These are phyloP conservation scores for Podaxis sp. DNA, from an alignment of 768 basidiomycete species.

Conservation along the genomic window DNA sequence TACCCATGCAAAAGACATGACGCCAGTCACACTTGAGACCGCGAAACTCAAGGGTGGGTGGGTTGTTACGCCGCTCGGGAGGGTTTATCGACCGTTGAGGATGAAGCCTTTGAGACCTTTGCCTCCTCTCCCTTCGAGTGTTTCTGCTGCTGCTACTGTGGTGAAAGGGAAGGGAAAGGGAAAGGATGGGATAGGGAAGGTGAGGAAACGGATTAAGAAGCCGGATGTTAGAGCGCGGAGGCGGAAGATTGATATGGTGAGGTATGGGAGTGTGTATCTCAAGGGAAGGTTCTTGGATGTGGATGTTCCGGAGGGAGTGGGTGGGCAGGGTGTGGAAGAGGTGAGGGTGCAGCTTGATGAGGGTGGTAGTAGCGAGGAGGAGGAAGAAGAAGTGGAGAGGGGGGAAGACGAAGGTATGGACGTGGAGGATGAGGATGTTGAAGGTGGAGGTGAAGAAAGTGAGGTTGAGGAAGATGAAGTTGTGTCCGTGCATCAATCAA, in stretches of 20 bases:
- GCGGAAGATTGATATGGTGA: slow-evolving; percentile 66
- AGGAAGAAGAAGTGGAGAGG: neutral
- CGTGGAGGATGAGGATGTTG: slow-evolving; percentile 3
- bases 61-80: slow-evolving; percentile 63
- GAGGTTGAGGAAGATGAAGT: slow-evolving; percentile 12
- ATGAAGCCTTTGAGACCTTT: slow-evolving; percentile 71
- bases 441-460: slow-evolving; percentile 10
- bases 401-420: slow-evolving; percentile 15
- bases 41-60: slow-evolving; percentile 53
- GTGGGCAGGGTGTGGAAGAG: slow-evolving; percentile 11
- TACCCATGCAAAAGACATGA: slow-evolving; percentile 57
- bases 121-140: slow-evolving; percentile 19
- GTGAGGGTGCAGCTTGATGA: slow-evolving; percentile 12
- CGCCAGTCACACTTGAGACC: slow-evolving; percentile 55
- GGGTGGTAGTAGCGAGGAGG: slow-evolving; percentile 6
- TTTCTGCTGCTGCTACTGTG: slow-evolving; percentile 8
- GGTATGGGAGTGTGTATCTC: slow-evolving; percentile 66
- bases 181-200: slow-evolving; percentile 21
- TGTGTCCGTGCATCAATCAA: neutral
- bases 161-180: slow-evolving; percentile 12
- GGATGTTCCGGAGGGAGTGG: slow-evolving; percentile 22
- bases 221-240: slow-evolving; percentile 55
- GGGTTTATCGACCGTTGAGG: slow-evolving; percentile 59
- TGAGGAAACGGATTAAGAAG: slow-evolving; percentile 43
- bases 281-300: slow-evolving; percentile 64